Base-by-base conservation (phyloP, 108 stramenopile species). In the Parmales sp. region DNA sequence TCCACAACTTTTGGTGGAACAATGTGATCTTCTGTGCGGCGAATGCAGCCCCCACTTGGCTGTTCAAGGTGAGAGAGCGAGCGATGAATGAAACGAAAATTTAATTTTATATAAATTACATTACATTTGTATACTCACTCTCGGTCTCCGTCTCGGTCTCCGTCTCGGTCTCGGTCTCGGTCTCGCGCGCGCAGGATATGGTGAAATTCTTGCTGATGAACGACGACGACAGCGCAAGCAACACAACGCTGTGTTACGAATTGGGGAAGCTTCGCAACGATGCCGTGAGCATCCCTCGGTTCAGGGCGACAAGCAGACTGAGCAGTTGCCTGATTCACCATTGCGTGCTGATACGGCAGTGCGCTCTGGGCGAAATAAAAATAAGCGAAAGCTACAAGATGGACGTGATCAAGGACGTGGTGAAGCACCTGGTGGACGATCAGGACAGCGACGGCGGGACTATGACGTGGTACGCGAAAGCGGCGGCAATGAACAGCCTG, bases 21-120 rank as follows among this genome's bases (percentile, higher is more conserved):
- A 60, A 60, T 34, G 54, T 60, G 54, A 34, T 60, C 36, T 60
- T 34, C 54, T 60, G 29, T 31, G 54, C 54, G 26, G 54, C 54
- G 0, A 26, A 2, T 5, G 54, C 54, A 4, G 54, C 54, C 29
- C 54, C 54, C 3, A 26, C 8, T 2, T 60, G 54, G 54, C 54
- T 60, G 13, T 60, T 19, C 54, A 20, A 19, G n/a, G n/a, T n/a
- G n/a, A n/a, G n/a, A n/a, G n/a, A n/a, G n/a, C n/a, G n/a, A n/a
- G n/a, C n/a, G n/a, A n/a, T n/a, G n/a, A n/a, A n/a, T n/a, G n/a
- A n/a, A n/a, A n/a, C n/a, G n/a, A n/a, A n/a, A n/a, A n/a, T n/a
- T n/a, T n/a, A n/a, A n/a, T n/a, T n/a, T n/a, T n/a, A n/a, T n/a
- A n/a, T n/a, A n/a, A n/a, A n/a, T n/a, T n/a, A n/a, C n/a, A n/a